These are phyloP conservation scores for Bryum argenteum DNA, from an alignment of 225 moss, liverwort and hornwort species.

Conservation along the genomic window DNA sequence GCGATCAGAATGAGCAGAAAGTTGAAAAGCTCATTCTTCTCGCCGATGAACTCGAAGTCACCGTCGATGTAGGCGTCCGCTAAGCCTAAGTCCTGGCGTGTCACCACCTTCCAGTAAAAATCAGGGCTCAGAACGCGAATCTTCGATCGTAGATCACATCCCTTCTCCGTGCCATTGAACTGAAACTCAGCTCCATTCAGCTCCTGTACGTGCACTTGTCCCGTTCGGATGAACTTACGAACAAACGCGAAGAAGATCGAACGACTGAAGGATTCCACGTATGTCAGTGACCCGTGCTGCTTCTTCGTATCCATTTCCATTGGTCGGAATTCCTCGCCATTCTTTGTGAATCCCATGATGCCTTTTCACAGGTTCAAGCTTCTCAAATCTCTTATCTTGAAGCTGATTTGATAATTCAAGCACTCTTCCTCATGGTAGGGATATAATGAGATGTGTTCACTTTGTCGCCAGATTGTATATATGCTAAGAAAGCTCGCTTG, in stretches of 20 bases:
- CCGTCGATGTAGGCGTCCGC: slow-evolving; percentile 83
- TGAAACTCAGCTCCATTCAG: not conserved
- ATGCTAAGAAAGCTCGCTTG: not conserved
- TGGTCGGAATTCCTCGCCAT: not conserved
- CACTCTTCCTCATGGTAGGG: not conserved
- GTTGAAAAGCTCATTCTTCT: slow-evolving; percentile 47
- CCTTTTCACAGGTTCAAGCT: not conserved
- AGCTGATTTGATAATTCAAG: not conserved
- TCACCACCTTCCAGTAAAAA: slow-evolving; percentile 83
- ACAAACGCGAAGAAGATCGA: slow-evolving; percentile 39
- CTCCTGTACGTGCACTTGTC: not conserved
- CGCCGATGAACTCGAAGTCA: slow-evolving; percentile 58
- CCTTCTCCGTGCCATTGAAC: not conserved
- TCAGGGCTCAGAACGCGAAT: slow-evolving; percentile 57
- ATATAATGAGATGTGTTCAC: not conserved
- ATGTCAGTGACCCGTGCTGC: slow-evolving; percentile 4
- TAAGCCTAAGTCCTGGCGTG: slow-evolving; percentile 83
- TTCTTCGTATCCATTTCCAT: not conserved
- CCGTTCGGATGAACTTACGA: slow-evolving; percentile 54
- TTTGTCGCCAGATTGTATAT: not conserved
- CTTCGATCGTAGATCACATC: not conserved
- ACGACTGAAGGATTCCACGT: not conserved
- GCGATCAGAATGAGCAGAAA: slow-evolving; percentile 69
- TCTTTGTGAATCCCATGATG: not conserved
- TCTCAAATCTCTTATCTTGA: not conserved